Evolutionary conservation across 192 early-diverging fungal genomes (phyloP), one percentile per base, ranked within the genome.

Genomic region (Mortierella alpina): DNA sequence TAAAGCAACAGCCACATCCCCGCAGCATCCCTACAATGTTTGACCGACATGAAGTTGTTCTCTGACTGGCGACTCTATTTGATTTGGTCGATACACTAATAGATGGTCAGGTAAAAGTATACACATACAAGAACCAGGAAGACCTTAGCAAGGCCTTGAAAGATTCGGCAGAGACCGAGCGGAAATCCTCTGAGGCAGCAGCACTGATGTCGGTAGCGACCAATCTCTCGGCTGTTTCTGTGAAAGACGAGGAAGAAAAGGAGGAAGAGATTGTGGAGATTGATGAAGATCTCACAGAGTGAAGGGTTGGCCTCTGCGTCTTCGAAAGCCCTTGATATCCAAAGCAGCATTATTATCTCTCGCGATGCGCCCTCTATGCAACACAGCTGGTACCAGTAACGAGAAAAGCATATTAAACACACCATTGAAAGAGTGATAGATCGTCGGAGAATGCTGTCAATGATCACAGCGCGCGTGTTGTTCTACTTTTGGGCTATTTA

Each of bases 61-160:
- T 10, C 20, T 64, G 20, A 47, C 23, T 57, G 14, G 42, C 23
- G 48, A 45, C 23, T 42, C 59, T 44, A n/a, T 17, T 59, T 14
- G n/a, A 23, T 58, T 31, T 52, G 12, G 7, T 40, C 45, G 22
- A 31, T 3, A 1, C 31, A 31, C 31, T 31, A 3, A 31, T 62
- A 89, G 92, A 94, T 76, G 91, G 92, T 4, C 84, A 82, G 5
- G 84, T 93, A 15, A 92, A 90, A 76, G 87, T 86, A 10, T 93
- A 92, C 63, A 89, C 83, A 39, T 88, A 88, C 58, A 76, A 72
- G 53, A 67, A 82, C 14, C 66, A 40, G 42, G 61, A 72, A 11
- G 73, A 80, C 22, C 22, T 80, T 6, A 61, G 23, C 4, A 72
- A 72, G 55, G 69, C 70, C 45, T 22, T 50, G 22, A 80, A 62